A percentile compares a stretch with the other conserved stretches of the same genome.
Conservation (phyloP, 805 yeast genomes). For the Cyberlindnera lachancei region DNA sequence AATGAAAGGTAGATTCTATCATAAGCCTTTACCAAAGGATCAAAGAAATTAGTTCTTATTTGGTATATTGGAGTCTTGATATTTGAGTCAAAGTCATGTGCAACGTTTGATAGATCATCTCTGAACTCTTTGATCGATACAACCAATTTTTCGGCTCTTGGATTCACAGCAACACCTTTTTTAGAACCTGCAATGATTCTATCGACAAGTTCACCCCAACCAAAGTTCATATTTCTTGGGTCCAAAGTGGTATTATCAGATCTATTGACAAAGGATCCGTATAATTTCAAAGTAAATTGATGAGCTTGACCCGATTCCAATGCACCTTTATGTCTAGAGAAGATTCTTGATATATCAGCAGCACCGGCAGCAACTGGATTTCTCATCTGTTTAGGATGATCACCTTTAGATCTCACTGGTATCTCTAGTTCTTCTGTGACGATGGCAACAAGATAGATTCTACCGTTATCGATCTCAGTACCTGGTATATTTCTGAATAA, state of each 20-base stretch:
- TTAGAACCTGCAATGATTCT: conserved; percentile 69
- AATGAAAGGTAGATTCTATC: conserved; percentile 55
- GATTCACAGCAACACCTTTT: conserved; percentile 73
- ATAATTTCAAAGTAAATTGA: conserved; percentile 63
- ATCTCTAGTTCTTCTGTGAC: conserved; percentile 63
- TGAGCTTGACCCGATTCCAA: conserved; percentile 56
- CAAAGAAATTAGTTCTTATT: conserved; percentile 57
- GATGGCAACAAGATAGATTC: conserved; percentile 69
- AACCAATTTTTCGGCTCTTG: conserved; percentile 66
- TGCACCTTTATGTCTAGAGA: conserved; percentile 56
- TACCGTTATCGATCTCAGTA: conserved; percentile 51
- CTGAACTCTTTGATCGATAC: conserved; percentile 70
- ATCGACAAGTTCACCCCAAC: conserved; percentile 86
- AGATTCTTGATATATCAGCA: conserved; percentile 72
- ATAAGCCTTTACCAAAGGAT: conserved; percentile 49
- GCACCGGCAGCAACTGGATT: conserved; percentile 88
- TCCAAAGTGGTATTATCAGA: conserved; percentile 26
- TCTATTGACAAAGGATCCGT: conserved; percentile 53
- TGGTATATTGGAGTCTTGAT: conserved; percentile 50
- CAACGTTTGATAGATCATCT: conserved; percentile 30
- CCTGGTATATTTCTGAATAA: conserved; percentile 71
- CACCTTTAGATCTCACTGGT: conserved; percentile 18
- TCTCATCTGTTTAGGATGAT: conserved; percentile 37
- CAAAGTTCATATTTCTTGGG: conserved; percentile 44
- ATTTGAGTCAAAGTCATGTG: conserved; percentile 27